Evolutionary conservation across 805 yeast species (phyloP).

Genomic region (Monosporozyma unispora): DNA sequence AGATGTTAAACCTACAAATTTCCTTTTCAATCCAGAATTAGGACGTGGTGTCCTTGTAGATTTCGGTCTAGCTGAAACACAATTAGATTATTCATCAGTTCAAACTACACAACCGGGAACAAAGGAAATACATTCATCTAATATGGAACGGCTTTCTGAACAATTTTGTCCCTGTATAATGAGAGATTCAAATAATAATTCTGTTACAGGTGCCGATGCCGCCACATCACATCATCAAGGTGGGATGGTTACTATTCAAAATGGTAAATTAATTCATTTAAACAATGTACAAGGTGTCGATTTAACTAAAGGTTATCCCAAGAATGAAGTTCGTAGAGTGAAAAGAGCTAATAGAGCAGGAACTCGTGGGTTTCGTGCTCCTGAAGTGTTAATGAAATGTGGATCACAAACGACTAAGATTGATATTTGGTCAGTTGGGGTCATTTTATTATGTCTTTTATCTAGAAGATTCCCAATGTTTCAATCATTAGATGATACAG

Average conservation of each 20-base stretch:
- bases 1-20: conserved; percentile 82
- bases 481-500: conserved; percentile 87
- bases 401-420: conserved; percentile 71
- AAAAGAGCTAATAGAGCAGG: conserved; percentile 96
- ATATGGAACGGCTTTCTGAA: conserved; percentile 9
- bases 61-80: conserved; percentile 82
- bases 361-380: conserved; percentile 90
- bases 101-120: too few relatives aligned
- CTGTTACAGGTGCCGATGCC: not conserved
- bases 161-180: conserved; percentile 49
- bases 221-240: conserved; percentile 7
- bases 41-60: conserved; percentile 82
- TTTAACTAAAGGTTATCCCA: conserved; percentile 61
- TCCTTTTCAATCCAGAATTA: conserved; percentile 53
- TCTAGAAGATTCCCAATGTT: conserved; percentile 84
- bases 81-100: conserved; percentile 16
- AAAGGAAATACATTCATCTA: not conserved
- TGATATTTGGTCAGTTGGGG: conserved; percentile 92
- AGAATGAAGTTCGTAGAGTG: conserved; percentile 79
- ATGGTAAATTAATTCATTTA: conserved; percentile 26
- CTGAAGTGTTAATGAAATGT: conserved; percentile 84
- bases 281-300: conserved; percentile 31
- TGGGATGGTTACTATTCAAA: conserved; percentile 24
- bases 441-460: conserved; percentile 69
- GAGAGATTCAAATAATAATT: conserved; percentile 22